These are phyloP conservation scores for Trichosporon inkin DNA, from an alignment of 1,284 basidiomycete species.

Conservation along the genomic window DNA sequence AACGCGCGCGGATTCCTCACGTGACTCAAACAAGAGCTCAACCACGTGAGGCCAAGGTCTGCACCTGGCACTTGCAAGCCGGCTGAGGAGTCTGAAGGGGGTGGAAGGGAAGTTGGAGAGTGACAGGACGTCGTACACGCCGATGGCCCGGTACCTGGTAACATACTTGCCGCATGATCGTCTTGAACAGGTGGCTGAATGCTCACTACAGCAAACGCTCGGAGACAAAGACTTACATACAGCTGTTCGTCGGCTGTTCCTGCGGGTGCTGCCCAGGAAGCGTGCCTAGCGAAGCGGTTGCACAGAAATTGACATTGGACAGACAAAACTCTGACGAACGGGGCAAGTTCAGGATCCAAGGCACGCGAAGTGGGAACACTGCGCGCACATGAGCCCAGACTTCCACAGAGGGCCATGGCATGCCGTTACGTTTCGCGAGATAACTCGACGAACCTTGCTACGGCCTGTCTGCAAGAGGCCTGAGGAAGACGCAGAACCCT, in stretches of 20 bases:
- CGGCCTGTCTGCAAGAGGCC: neutral
- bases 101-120: too few relatives aligned
- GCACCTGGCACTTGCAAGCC: too few relatives aligned
- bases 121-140: too few relatives aligned
- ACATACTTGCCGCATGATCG: too few relatives aligned
- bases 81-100: too few relatives aligned
- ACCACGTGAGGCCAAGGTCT: too few relatives aligned
- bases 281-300: neutral
- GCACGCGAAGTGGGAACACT: constrained; percentile 2
- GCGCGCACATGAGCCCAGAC: neutral
- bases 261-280: neutral
- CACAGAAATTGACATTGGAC: neutral
- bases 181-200: too few relatives aligned
- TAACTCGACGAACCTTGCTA: neutral
- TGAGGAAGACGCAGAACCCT: neutral
- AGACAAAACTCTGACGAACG: neutral
- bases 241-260: neutral
- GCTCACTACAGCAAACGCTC: too few relatives aligned
- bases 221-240: too few relatives aligned
- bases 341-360: neutral
- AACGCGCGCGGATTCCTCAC: too few relatives aligned
- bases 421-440: constrained; percentile 5
- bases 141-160: too few relatives aligned
- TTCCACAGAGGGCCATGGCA: neutral
- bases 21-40: too few relatives aligned